A percentile compares a stretch with the other conserved stretches of the same genome.
phyloP scores from a whole-genome alignment of 2,329 filamentous ascomycete species.

The Colletotrichum tofieldiae region DNA sequence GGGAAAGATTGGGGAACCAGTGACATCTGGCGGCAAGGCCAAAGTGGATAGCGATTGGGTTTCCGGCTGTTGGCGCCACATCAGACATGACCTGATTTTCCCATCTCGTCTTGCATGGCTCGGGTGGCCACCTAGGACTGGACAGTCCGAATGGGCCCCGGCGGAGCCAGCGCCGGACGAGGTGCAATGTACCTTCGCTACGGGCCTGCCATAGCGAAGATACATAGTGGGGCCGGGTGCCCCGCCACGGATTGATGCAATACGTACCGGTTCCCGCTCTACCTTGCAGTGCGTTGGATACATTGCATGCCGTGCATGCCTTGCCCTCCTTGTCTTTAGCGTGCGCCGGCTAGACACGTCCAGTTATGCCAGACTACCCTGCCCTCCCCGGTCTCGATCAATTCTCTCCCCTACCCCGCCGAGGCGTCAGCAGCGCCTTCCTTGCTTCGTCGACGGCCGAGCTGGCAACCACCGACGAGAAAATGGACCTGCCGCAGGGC shows the following conservation, averaged over 20 bases:
- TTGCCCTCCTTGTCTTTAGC: not conserved
- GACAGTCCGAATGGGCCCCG: not conserved
- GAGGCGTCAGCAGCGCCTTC: slow-evolving; percentile 15
- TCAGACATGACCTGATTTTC: slow-evolving; percentile 37
- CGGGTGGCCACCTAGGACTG: not conserved
- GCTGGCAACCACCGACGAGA: not conserved
- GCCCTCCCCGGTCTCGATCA: not conserved
- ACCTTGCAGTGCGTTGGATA: not conserved
- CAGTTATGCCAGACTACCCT: not conserved
- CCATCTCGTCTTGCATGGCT: slow-evolving; percentile 18
- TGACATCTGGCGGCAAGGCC: not conserved
- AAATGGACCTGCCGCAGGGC: slow-evolving; percentile 17
- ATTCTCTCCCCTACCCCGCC: not conserved
- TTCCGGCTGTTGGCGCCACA: slow-evolving; percentile 31
- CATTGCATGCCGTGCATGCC: not conserved
- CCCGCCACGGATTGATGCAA: not conserved
- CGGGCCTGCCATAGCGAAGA: too few species aligned
- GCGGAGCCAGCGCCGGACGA: not conserved
- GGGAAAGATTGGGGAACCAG: slow-evolving; percentile 21
- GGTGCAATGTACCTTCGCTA: not conserved
- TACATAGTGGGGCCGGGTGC: not conserved
- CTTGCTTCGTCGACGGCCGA: slow-evolving; percentile 3
- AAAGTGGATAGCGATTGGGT: not conserved
- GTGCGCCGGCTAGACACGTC: not conserved
- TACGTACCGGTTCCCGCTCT: slow-evolving; percentile 1